A percentile compares a stretch with the other conserved stretches of the same genome.
Conservation (phyloP, 495 filamentous ascomycete species). For the Penicillium goetzii region DNA sequence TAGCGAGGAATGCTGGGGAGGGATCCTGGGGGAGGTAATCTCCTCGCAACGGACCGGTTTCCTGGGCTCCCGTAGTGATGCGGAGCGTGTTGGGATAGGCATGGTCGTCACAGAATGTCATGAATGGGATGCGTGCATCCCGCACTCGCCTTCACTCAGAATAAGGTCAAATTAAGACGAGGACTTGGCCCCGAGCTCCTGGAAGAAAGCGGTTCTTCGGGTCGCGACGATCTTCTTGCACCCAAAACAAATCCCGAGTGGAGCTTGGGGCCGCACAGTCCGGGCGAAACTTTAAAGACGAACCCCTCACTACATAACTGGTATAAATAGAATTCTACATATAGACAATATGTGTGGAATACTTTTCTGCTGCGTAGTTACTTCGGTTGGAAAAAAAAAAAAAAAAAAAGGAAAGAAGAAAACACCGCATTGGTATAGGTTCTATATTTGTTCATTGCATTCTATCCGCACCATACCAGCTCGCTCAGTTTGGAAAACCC, state of each 20-base stretch:
- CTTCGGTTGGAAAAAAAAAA: neutral
- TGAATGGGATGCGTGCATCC: neutral
- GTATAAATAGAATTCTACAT: neutral
- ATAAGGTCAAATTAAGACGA: neutral
- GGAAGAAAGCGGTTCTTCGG: conserved; percentile 7
- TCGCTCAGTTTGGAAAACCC: neutral
- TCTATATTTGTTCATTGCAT: conserved; percentile 13
- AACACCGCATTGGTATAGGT: neutral
- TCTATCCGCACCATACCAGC: conserved; percentile 8
- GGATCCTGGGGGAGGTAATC: conserved; percentile 11
- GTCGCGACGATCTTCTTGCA: conserved; percentile 13
- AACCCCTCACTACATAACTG: neutral
- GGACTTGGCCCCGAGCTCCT: conserved; percentile 6
- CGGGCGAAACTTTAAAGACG: conserved; percentile 5
- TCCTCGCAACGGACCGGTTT: conserved; percentile 38
- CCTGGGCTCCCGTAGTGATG: conserved; percentile 43
- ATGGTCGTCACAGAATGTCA: conserved; percentile 25
- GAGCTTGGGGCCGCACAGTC: conserved; percentile 4
- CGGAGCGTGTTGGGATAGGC: conserved; percentile 49
- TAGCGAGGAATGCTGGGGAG: conserved; percentile 23
- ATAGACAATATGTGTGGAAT: too few species aligned
- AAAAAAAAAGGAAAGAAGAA: neutral
- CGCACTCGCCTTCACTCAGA: neutral
- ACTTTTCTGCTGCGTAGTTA: neutral
- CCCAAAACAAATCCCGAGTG: conserved; percentile 10